phyloP scores from a whole-genome alignment of 139 green algal genomes.

The Coccomyxa sp. region DNA sequence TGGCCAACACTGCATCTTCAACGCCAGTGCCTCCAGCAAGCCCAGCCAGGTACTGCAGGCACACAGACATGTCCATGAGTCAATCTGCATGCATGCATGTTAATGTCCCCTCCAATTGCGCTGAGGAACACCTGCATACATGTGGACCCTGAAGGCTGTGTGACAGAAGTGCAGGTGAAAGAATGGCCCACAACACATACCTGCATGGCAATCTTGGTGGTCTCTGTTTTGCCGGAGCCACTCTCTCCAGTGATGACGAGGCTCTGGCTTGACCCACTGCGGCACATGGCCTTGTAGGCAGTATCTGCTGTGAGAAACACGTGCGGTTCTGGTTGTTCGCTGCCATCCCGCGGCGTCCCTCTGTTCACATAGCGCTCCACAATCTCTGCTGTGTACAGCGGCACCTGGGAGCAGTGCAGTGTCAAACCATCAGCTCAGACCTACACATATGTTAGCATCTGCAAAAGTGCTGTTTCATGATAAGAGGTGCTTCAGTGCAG shows the following conservation, averaged over 20 bases:
- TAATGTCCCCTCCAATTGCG: too few species aligned
- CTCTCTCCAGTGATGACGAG: conserved; percentile 72
- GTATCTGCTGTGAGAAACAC: not conserved
- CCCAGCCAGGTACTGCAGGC: conserved; percentile 45
- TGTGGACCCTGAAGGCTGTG: too few species aligned
- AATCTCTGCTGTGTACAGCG: conserved; percentile 69
- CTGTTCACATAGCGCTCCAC: conserved; percentile 50
- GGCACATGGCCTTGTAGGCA: conserved; percentile 52
- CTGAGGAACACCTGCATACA: too few species aligned
- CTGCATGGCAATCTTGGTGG: conserved; percentile 59
- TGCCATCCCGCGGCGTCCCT: not conserved
- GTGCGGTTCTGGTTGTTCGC: conserved; percentile 15
- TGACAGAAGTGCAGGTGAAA: too few species aligned
- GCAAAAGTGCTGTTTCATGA: too few species aligned
- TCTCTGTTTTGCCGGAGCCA: conserved; percentile 96
- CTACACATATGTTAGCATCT: too few species aligned
- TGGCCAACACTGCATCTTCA: conserved; percentile 52
- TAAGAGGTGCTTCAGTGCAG: too few species aligned
- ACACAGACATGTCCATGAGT: not conserved
- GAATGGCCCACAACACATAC: not conserved
- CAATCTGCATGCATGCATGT: not conserved
- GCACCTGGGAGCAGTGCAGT: conserved; percentile 30
- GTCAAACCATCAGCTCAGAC: too few species aligned
- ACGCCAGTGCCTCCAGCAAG: conserved; percentile 1
- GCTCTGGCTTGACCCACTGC: conserved; percentile 48